Evolutionary conservation across 257 asterid species (phyloP).

Genomic region (Striga asiatica): DNA sequence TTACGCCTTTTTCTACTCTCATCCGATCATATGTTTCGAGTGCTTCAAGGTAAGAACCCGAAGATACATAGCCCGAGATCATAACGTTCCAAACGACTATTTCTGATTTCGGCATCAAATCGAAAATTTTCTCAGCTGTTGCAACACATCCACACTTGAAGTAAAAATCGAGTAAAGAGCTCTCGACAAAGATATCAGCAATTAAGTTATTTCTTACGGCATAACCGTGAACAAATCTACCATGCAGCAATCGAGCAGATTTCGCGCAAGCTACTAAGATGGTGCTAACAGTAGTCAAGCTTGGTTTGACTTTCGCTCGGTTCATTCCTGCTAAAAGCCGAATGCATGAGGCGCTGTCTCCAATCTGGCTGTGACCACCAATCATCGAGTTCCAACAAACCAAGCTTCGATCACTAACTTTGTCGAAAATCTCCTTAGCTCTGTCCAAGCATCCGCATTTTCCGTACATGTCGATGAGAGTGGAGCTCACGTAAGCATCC

Average conservation of each 20-base stretch:
- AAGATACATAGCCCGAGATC: conserved; percentile 76
- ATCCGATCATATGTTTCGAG: conserved; percentile 39
- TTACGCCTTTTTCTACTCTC: conserved; percentile 33
- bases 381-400: conserved; percentile 78
- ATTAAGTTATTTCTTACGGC: conserved; percentile 27
- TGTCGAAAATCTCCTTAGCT: conserved; percentile 52
- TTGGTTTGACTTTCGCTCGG: conserved; percentile 32
- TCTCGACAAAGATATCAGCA: conserved; percentile 34
- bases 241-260: conserved; percentile 43
- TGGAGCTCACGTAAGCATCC: conserved; percentile 50
- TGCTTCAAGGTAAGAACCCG: conserved; percentile 59
- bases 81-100: conserved; percentile 59
- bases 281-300: conserved; percentile 50
- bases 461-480: conserved; percentile 83
- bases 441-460: conserved; percentile 52
- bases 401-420: conserved; percentile 40
- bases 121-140: conserved; percentile 36
- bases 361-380: conserved; percentile 54
- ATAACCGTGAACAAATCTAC: conserved; percentile 55
- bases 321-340: conserved; percentile 40
- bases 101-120: conserved; percentile 28
- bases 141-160: conserved; percentile 48
- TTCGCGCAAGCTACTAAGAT: conserved; percentile 51
- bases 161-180: conserved; percentile 56
- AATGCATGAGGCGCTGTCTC: conserved; percentile 47